Evolutionary conservation across 257 asterid genomes (phyloP).

Genomic region (Rauvolfia tetraphylla): DNA sequence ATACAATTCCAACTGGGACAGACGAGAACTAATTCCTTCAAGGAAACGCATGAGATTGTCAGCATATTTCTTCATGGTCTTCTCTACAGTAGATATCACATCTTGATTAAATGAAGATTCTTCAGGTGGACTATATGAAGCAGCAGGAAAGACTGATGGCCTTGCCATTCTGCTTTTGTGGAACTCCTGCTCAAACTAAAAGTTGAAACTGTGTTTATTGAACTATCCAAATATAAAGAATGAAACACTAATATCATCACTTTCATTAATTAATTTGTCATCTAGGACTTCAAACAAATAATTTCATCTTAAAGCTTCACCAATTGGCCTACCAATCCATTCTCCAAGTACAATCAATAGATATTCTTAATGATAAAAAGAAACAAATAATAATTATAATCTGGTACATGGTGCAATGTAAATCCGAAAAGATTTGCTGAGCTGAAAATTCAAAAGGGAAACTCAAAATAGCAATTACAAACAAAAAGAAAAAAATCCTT

Average conservation of each 20-base stretch:
- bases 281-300: background rate
- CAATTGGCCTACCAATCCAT: background rate
- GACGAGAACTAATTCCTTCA: constrained; percentile 90
- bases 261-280: background rate
- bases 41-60: constrained; percentile 92
- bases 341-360: background rate
- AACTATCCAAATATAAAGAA: background rate
- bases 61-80: constrained; percentile 72
- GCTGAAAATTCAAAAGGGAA: background rate
- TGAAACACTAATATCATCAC: background rate
- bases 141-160: constrained; percentile 55
- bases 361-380: background rate
- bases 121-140: constrained; percentile 68
- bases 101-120: constrained; percentile 71
- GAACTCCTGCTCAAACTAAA: constrained; percentile 53
- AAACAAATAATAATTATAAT: background rate
- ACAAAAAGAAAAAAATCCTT: background rate
- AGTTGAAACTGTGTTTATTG: background rate
- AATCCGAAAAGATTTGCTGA: background rate
- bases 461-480: background rate
- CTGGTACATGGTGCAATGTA: background rate
- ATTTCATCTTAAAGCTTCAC: background rate
- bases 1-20: constrained; percentile 84
- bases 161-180: constrained; percentile 75
- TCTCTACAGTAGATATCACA: constrained; percentile 59